Evolutionary conservation across 805 yeast genomes (phyloP).

Genomic region (Candida suzukii): DNA sequence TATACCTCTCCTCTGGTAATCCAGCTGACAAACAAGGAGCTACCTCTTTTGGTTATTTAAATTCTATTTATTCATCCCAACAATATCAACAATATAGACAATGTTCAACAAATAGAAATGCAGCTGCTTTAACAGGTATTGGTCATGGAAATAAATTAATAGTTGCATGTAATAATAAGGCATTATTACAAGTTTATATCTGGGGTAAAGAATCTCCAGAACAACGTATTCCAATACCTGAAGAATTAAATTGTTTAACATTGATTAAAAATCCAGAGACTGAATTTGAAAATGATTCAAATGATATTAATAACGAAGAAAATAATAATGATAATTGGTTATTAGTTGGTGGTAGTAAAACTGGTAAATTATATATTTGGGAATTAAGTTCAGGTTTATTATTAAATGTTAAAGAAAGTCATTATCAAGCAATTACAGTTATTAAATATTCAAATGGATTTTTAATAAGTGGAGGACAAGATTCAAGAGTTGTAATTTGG

Average conservation of each 20-base stretch:
- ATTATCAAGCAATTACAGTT: constrained; percentile 67
- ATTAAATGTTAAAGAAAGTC: constrained; percentile 68
- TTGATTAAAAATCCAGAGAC: constrained; percentile 31
- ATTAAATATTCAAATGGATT: constrained; percentile 59
- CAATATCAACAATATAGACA: constrained; percentile 45
- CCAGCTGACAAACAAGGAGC: constrained; percentile 30
- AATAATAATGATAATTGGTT: constrained; percentile 31
- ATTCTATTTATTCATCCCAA: constrained; percentile 41
- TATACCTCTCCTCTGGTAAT: constrained; percentile 39
- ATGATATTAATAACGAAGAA: constrained; percentile 2
- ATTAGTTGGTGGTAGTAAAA: constrained; percentile 62
- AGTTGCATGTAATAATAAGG: constrained; percentile 62
- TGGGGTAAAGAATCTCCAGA: constrained; percentile 67
- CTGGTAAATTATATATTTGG: constrained; percentile 85
- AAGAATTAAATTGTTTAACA: constrained; percentile 54
- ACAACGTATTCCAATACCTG: constrained; percentile 82
- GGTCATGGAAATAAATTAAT: constrained; percentile 47
- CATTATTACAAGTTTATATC: constrained; percentile 66
- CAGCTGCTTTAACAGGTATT: constrained; percentile 39
- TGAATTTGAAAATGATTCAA: constrained; percentile 10
- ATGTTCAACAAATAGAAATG: constrained; percentile 39
- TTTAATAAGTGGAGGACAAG: constrained; percentile 71
- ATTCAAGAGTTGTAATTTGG: constrained; percentile 77
- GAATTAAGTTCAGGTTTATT: constrained; percentile 73
- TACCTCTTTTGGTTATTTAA: constrained; percentile 29